Evolutionary conservation across 805 yeast species (phyloP), one percentile per base, ranked within the genome.

Genomic region (Candida tallmaniae): DNA sequence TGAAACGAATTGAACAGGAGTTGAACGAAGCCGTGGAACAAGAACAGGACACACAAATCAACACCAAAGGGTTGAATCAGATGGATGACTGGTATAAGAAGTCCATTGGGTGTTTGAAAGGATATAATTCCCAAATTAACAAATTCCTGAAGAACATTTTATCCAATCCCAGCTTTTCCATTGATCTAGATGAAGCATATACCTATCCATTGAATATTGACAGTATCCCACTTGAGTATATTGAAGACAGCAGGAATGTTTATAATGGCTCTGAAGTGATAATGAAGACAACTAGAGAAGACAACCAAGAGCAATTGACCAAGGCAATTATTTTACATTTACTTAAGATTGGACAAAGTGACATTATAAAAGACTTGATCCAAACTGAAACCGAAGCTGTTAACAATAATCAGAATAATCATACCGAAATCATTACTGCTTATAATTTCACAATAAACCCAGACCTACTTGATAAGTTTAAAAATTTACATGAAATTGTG

Each of bases 181-280:
- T 62, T 22, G 59, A 59, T 35, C 42, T 66, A 22, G 72, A 65
- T 44, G 68, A 60, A 13, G 69, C 71, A 6, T 65, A 66, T 41
- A 54, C 62, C 1, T 66, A 56, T 36, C 68, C 68, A 0, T 48
- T 66, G 35, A 47, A 45, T 37, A 46, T 65, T 30, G 44, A 55
- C 32, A 51, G 57, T 26, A 46, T 42, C 26, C 66, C 68, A 4
- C 26, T 38, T 9, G 39, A 44, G 30, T 34, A 34, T 22, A n/a
- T 33, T 18, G 32, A 29, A 23, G 25, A 18, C 17, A 14, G 16
- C 1, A n/a, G n/a, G n/a, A 21, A 9, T 7, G 13, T 24, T 9
- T 22, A 34, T n/a, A 31, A 27, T 15, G 18, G 10, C 4, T 35
- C 32, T 2, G 47, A 42, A 23, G 13, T 30, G 10, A 34, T 36